Base-by-base conservation (phyloP, 2,329 filamentous ascomycete genomes). In the Fusarium poae region DNA sequence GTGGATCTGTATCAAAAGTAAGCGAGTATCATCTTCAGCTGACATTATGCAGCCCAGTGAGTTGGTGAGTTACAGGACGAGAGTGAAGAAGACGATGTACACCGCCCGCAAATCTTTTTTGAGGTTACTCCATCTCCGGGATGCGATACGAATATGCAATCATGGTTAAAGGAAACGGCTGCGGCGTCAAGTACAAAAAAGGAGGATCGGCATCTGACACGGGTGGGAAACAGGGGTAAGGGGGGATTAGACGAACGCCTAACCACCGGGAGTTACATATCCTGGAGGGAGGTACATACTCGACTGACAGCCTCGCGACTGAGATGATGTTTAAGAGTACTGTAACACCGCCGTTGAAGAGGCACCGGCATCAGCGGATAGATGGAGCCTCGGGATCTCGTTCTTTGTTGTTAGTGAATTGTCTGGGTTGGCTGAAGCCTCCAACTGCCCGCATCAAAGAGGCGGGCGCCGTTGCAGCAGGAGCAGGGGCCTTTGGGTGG, bases 351-450 rank as follows among this genome's bases (percentile, higher is more conserved):
- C 53, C 42, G 60, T 37, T 55, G 34, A 52, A 58, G 62, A 54
- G 23, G 32, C 12, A 68, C 49, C 57, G 45, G 40, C 37, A 58
- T 50, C 43, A 18, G 25, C 37, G 34, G 40, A 54, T 53, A 23
- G 29, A 54, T 44, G 25, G 21, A 35, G 32, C 51, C 30, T 48
- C 53, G 25, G 32, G 30, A 55, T 52, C 32, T 55, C 21, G 11
- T 34, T 48, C 32, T 37, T 25, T 37, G 32, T 15, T 27, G 25
- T 50, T 37, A 37, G 46, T 61, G 48, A 39, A 57, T 30, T 50
- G 57, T 50, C 57, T 71, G 63, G 57, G 71, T 72, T 62, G 67
- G 68, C 57, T 69, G 68, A 67, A 68, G 37, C 40, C 61, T 69
- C 55, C 62, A 67, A 57, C 58, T 54, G 39, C 40, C 61, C 64